phyloP scores from a whole-genome alignment of 495 filamentous ascomycete genomes.

The Jackrogersella minutella region DNA sequence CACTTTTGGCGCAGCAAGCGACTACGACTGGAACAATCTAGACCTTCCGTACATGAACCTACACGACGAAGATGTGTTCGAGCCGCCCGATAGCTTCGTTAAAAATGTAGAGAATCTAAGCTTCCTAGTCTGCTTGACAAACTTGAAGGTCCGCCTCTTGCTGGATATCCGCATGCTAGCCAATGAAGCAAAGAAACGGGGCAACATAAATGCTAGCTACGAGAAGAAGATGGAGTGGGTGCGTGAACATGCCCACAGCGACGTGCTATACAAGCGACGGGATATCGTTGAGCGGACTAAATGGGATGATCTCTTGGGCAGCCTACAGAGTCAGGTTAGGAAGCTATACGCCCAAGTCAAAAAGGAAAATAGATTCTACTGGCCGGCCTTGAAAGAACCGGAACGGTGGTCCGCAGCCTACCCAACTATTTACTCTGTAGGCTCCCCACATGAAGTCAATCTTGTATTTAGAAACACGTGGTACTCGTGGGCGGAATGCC shows the following conservation, averaged over 20 bases:
- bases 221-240: slow-evolving; percentile 31
- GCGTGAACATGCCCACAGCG: slow-evolving; percentile 1
- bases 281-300: slow-evolving; percentile 24
- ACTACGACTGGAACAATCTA: background rate
- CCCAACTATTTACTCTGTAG: background rate
- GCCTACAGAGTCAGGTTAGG: background rate
- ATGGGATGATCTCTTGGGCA: background rate
- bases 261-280: slow-evolving; percentile 19
- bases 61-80: slow-evolving; percentile 18
- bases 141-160: slow-evolving; percentile 14
- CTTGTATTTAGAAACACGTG: slow-evolving; percentile 6
- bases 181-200: slow-evolving; percentile 6
- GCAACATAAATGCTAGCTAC: slow-evolving; percentile 1
- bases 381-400: background rate
- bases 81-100: background rate
- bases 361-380: slow-evolving; percentile 11
- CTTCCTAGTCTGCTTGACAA: background rate
- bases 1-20: background rate
- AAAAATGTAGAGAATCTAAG: background rate
- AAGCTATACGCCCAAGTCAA: background rate
- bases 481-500: slow-evolving; percentile 21
- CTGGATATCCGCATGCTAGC: slow-evolving; percentile 15
- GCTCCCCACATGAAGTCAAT: slow-evolving; percentile 1
- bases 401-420: background rate
- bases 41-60: background rate